Evolutionary conservation across 2,329 filamentous ascomycete species (phyloP), one percentile per base, ranked within the genome.

Genomic region (Thielaviopsis euricoi): DNA sequence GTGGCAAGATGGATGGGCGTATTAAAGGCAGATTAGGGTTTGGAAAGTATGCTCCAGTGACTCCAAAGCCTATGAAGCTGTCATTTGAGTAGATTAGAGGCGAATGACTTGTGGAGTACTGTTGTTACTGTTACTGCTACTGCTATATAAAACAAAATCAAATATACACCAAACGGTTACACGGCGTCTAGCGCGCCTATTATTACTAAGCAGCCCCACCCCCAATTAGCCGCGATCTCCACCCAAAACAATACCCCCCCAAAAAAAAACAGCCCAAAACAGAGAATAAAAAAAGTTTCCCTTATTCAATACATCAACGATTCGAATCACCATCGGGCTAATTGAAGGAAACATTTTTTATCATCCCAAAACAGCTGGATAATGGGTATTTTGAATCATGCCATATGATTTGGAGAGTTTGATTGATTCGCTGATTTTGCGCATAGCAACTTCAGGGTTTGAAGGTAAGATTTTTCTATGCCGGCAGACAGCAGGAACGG

Each of bases 351-450:
- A 53, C 33, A 48, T 53, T 57, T 57, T 57, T 21, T 33, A 6
- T 40, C 25, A n/a, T 6, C 13, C n/a, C n/a, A 48, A 48, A 48
- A 48, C 19, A 12, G n/a, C 21, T 21, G n/a, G 29, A 17, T 26
- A 22, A 57, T 48, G 52, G 43, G 56, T 13, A 15, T 43, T 48
- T 57, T 57, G 7, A 52, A n/a, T 43, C 52, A 61, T 61, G 59
- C 53, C 53, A 5, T 61, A 56, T 55, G 59, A 63, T 60, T 53
- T 63, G n/a, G 62, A 63, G 25, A 59, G 57, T 55, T 53, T 60
- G 17, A 63, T 63, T 49, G 62, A 63, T 23, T 53, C 52, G 21
- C 26, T 63, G 48, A 57, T 63, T 50, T 19, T 63, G 46, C 56
- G 56, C n/a, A 61, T 63, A 22, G 60, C 62, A 21, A 62, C 59